A percentile compares a stretch with the other conserved stretches of the same genome.
Evolutionary conservation across 2,329 filamentous ascomycete genomes (phyloP).

Genomic region (Botryotinia calthae): DNA sequence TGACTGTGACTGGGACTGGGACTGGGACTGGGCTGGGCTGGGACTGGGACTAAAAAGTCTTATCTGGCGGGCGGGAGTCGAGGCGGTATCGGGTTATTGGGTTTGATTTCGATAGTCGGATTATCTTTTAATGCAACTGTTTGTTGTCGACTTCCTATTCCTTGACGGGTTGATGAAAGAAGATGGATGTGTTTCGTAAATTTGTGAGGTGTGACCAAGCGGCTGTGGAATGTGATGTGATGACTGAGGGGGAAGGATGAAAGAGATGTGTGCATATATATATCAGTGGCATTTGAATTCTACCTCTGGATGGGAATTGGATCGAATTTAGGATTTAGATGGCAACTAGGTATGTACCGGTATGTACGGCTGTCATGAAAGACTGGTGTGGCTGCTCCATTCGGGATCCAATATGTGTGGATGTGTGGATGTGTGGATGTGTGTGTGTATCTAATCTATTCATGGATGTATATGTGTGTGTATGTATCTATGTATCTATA

Average conservation of each 20-base stretch:
- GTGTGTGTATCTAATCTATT: too few relatives aligned
- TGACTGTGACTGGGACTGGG: not conserved
- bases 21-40: not conserved
- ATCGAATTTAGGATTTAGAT: not conserved
- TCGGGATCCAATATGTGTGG: not conserved
- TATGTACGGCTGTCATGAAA: not conserved
- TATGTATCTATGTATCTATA: too few relatives aligned
- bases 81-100: conserved; percentile 18
- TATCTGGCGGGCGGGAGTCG: conserved; percentile 13
- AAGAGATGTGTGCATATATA: not conserved
- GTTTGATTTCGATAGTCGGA: conserved; percentile 8
- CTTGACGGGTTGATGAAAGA: not conserved
- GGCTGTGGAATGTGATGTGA: not conserved
- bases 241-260: not conserved
- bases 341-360: not conserved
- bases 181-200: not conserved
- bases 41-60: conserved; percentile 1
- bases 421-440: too few relatives aligned
- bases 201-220: not conserved
- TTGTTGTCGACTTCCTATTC: conserved; percentile 18
- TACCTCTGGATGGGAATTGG: not conserved
- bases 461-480: too few relatives aligned
- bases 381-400: not conserved
- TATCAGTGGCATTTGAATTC: too few relatives aligned
- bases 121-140: conserved; percentile 17